Evolutionary conservation across 225 moss, liverwort and hornwort species (phyloP).

Genomic region (Pseudoscleropodium purum): DNA sequence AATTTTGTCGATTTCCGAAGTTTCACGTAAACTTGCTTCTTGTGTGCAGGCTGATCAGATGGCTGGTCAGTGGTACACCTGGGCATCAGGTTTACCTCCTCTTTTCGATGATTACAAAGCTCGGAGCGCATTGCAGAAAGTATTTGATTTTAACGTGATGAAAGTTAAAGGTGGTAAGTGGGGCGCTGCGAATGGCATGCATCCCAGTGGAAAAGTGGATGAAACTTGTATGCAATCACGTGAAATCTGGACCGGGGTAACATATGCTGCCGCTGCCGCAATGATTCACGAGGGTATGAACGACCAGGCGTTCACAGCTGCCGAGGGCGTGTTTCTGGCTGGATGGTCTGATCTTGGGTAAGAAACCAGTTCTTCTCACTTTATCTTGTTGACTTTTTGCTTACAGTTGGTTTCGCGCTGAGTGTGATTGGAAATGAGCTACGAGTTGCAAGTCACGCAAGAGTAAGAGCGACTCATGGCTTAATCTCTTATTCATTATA

Average conservation of each 20-base stretch:
- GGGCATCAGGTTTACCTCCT: constrained; percentile 95
- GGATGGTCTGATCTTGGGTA: constrained; percentile 99
- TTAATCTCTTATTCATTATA: background rate
- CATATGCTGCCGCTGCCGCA: constrained; percentile 77
- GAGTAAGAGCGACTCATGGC: background rate
- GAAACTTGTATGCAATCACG: constrained; percentile 98
- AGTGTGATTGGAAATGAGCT: background rate
- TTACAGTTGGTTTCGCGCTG: background rate
- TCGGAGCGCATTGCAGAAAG: constrained; percentile 79
- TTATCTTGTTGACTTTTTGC: background rate
- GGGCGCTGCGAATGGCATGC: constrained; percentile 98
- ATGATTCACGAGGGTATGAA: constrained; percentile 96
- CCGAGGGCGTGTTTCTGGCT: constrained; percentile 82
- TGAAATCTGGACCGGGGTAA: constrained; percentile 96
- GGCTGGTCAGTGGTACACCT: constrained; percentile 98
- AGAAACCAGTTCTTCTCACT: background rate
- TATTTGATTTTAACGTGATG: constrained; percentile 95
- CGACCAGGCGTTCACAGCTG: constrained; percentile 85
- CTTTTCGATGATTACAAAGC: constrained; percentile 91
- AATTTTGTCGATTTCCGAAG: background rate
- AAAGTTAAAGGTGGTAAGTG: constrained; percentile 75
- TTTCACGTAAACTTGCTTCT: background rate
- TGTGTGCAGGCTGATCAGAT: constrained; percentile 74
- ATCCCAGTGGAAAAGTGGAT: constrained; percentile 80
- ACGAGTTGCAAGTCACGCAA: background rate